Evolutionary conservation across 345 rosid species (phyloP).

Genomic region (Citrus reticulata): DNA sequence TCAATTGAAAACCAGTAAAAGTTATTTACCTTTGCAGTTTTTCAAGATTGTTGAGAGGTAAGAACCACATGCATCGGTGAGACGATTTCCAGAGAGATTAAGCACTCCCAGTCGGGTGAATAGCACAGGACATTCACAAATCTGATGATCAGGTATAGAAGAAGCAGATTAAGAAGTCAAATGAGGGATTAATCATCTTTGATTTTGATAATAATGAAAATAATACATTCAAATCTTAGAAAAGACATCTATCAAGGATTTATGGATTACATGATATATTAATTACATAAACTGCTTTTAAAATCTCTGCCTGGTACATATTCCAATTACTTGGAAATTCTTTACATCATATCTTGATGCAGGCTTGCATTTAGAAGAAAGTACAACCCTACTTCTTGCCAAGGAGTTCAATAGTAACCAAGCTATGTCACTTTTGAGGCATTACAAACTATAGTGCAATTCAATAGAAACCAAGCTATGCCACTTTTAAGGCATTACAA

Average conservation of each 20-base stretch:
- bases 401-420: not conserved
- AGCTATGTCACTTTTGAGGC: not conserved
- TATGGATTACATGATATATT: not conserved
- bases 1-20: conserved; percentile 3
- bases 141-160: conserved; percentile 40
- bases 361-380: not conserved
- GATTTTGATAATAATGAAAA: not conserved
- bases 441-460: not conserved
- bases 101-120: conserved; percentile 84
- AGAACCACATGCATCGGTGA: conserved; percentile 97
- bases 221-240: not conserved
- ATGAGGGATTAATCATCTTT: not conserved
- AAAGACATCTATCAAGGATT: not conserved
- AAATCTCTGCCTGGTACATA: not conserved
- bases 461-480: not conserved
- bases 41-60: conserved; percentile 80
- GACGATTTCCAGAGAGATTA: conserved; percentile 88
- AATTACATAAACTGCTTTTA: not conserved
- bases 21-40: conserved; percentile 64
- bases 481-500: not conserved
- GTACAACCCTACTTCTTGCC: not conserved
- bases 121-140: conserved; percentile 87
- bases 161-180: conserved; percentile 16
- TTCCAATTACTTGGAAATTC: not conserved
- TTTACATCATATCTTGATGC: not conserved